Base-by-base conservation (phyloP, 2,329 filamentous ascomycete species). In the Aspergillus fijiensis region DNA sequence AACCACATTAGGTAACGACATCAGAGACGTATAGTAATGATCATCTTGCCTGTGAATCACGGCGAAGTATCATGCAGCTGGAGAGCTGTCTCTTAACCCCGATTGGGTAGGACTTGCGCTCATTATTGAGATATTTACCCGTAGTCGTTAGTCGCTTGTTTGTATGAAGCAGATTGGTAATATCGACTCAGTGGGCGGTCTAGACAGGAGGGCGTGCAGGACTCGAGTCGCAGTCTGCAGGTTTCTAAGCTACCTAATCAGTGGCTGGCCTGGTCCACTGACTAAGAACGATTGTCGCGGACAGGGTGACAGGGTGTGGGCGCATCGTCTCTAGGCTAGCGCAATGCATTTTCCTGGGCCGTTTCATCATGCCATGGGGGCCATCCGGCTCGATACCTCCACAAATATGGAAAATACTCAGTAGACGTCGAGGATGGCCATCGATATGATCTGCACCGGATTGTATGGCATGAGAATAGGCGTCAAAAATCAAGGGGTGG, bases 181-280 rank as follows among this genome's bases (percentile, higher is more conserved):
- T n/a, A 29, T 47, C n/a, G 25, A 11, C 14, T 31, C 31, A 5
- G 39, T 42, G 57, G 51, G 45, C 39, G 57, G 57, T 50, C 57
- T 45, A 55, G 57, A 42, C 51, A 47, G 19, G 16, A 14, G 10
- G 16, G 29, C n/a, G 16, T 39, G 53, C 48, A 59, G 57, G 23
- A 42, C 49, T 51, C 33, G 23, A 31, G 42, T 51, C 33, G 9
- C 21, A 14, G 42, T 49, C 45, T 16, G 42, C 57, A 54, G 50
- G n/a, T 47, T 29, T 16, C 39, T 3, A 19, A 6, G 19, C 21
- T 23, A 23, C 23, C 23, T 33, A 9, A n/a, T 6, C 39, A 19
- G 16, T n/a, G 49, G 59, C 62, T 62, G 55, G 62, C 57, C 62
- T 45, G 48, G 51, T 62, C 64, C 50, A 61, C 39, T 65, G 59